phyloP scores from a whole-genome alignment of 345 rosid genomes.

The Moricandia moricandioides region DNA sequence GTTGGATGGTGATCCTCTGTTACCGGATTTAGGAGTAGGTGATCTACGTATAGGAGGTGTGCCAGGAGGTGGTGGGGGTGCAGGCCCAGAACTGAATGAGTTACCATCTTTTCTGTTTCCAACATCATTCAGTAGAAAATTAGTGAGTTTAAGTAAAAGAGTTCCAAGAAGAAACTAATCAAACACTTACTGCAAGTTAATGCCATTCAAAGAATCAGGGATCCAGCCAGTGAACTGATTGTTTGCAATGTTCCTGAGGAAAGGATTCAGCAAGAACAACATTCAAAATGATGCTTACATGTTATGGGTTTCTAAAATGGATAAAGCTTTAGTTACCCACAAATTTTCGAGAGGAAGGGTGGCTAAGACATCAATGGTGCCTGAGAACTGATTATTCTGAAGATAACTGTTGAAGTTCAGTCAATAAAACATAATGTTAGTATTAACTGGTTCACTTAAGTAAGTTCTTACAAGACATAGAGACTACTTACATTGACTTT shows the following conservation, averaged over 20 bases:
- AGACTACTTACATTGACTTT: conserved; percentile 53
- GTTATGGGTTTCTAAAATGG: conserved; percentile 7
- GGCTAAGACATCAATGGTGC: conserved; percentile 76
- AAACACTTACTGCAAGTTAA: conserved; percentile 74
- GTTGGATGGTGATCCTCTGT: conserved; percentile 38
- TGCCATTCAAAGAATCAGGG: conserved; percentile 66
- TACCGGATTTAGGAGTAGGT: conserved; percentile 53
- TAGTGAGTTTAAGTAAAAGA: conserved; percentile 49
- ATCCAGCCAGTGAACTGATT: conserved; percentile 92
- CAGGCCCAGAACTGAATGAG: conserved; percentile 65
- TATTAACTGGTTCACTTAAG: conserved; percentile 1
- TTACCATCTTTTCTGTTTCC: conserved; percentile 78
- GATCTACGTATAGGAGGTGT: conserved; percentile 61
- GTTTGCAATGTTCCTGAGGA: conserved; percentile 66
- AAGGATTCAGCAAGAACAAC: conserved; percentile 19
- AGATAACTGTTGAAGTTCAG: conserved; percentile 55
- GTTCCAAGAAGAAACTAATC: conserved; percentile 33
- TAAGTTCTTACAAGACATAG: not conserved
- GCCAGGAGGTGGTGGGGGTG: conserved; percentile 99
- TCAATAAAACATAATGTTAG: conserved; percentile 18
- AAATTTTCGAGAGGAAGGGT: conserved; percentile 71
- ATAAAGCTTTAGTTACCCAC: conserved; percentile 57
- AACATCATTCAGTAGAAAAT: conserved; percentile 39
- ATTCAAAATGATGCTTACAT: not conserved
- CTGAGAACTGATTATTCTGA: conserved; percentile 89